Conservation (phyloP, 1,284 basidiomycete species). For the Cerrena zonata region DNA sequence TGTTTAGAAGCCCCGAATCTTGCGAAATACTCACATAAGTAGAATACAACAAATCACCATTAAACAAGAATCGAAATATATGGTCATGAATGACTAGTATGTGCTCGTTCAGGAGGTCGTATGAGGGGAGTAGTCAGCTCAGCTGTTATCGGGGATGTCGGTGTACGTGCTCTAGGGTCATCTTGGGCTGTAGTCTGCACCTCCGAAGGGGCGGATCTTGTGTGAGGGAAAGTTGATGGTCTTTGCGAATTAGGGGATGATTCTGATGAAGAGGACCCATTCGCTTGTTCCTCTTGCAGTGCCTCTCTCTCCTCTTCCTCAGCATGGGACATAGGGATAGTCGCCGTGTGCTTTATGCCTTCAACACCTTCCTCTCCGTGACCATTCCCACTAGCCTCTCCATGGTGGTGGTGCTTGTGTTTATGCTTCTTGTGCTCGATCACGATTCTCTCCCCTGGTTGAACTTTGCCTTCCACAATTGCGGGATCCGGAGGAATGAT, state of each 20-base stretch:
- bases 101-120: background rate
- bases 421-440: background rate
- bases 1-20: background rate
- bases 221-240: background rate
- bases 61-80: background rate
- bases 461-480: constrained; percentile 43
- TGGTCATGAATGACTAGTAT: background rate
- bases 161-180: background rate
- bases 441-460: constrained; percentile 40
- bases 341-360: background rate
- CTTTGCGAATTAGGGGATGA: background rate
- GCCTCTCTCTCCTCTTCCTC: background rate
- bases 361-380: background rate
- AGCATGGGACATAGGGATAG: background rate
- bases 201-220: background rate
- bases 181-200: background rate
- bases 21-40: background rate
- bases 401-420: background rate
- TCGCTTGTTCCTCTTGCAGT: background rate
- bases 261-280: background rate
- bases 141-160: background rate
- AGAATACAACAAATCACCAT: background rate
- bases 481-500: constrained; percentile 66
- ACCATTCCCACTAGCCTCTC: too few relatives aligned
- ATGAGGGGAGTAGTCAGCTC: background rate